Evolutionary conservation across 805 yeast species (phyloP).

Genomic region (Candida boidinii): DNA sequence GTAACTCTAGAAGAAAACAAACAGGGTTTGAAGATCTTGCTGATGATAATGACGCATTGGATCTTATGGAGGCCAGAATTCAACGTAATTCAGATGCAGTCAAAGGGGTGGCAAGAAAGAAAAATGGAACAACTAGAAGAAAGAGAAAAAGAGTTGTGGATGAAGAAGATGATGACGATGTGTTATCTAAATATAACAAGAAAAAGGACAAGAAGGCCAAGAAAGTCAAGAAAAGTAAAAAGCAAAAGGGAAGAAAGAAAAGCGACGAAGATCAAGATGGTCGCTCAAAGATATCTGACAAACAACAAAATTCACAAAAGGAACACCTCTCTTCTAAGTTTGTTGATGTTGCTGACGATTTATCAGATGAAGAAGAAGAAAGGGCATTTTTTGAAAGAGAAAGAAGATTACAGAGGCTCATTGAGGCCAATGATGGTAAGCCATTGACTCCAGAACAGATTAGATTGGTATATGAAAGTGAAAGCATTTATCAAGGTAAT

Average conservation of each 20-base stretch:
- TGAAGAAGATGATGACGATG: constrained; percentile 12
- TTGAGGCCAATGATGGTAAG: constrained; percentile 16
- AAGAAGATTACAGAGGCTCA: constrained; percentile 32
- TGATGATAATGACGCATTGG: constrained; percentile 28
- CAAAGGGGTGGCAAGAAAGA: constrained; percentile 21
- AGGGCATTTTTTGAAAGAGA: constrained; percentile 49
- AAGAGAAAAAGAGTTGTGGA: constrained; percentile 3
- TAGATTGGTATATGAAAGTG: constrained; percentile 4
- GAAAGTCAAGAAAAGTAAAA: constrained; percentile 4
- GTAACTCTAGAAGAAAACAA: too few relatives aligned
- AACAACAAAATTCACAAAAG: not conserved
- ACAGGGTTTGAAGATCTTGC: constrained; percentile 29
- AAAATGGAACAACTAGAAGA: constrained; percentile 16
- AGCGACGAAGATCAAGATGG: constrained; percentile 8
- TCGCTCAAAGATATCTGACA: constrained; percentile 22
- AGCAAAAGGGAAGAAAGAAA: constrained; percentile 4
- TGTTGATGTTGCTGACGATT: constrained; percentile 57
- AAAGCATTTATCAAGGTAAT: not conserved
- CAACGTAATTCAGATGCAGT: constrained; percentile 6
- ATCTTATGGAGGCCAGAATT: constrained; percentile 27
- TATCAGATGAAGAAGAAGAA: constrained; percentile 48
- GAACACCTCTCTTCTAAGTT: constrained; percentile 40
- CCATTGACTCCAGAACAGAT: constrained; percentile 20
- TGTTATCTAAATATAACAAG: not conserved
- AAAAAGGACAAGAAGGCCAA: constrained; percentile 2